Conservation (phyloP, 164 flowering plant species). For the Umbilicus rupestris region DNA sequence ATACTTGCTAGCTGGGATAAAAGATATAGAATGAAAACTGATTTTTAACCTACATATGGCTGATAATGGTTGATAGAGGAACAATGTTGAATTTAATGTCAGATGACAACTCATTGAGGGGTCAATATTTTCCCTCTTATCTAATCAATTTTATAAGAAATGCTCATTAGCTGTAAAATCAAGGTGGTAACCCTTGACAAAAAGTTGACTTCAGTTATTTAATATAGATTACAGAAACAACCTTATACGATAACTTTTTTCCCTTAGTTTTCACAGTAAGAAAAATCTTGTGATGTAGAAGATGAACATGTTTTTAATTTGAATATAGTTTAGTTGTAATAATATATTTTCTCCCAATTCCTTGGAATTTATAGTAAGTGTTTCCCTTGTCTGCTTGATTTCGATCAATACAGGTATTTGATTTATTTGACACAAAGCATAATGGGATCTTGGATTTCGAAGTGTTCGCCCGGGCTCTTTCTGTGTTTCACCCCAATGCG, state of each 20-base stretch:
- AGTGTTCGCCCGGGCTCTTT: constrained; percentile 57
- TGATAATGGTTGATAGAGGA: not conserved
- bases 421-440: constrained; percentile 59
- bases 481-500: constrained; percentile 65
- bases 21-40: not conserved
- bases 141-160: too few species aligned
- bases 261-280: not conserved
- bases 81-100: not conserved
- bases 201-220: too few species aligned
- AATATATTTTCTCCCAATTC: not conserved
- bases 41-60: not conserved
- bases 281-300: not conserved
- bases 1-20: not conserved
- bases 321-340: not conserved
- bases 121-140: too few species aligned
- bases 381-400: not conserved
- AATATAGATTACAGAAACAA: not conserved
- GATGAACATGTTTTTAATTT: not conserved
- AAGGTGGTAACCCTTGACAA: not conserved
- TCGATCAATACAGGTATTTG: constrained; percentile 38
- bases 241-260: not conserved
- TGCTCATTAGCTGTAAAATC: not conserved
- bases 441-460: constrained; percentile 61
- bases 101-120: not conserved
- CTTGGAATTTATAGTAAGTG: not conserved